Base-by-base conservation (phyloP, 805 yeast genomes). In the Maudiozyma pseudohumilis region DNA sequence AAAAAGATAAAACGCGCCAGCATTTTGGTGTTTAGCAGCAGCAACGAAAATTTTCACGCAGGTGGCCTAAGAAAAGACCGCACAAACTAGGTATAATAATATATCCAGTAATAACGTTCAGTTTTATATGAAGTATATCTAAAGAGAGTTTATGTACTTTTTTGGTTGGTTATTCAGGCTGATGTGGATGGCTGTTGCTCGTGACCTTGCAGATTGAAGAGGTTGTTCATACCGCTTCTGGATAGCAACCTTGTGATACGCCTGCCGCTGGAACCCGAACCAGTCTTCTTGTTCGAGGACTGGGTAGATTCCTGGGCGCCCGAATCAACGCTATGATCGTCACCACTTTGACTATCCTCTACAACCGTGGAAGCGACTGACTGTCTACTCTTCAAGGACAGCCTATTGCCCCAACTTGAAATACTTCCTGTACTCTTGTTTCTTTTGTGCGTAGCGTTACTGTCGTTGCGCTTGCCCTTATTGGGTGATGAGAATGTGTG, bases 201-300 rank as follows among this genome's bases (percentile, higher is more conserved):
- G 35, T 52, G 56, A 39, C 48, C 49, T 24, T 52, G 55, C 11
- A 46, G 38, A 26, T 48, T 52, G 40, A 52, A 52, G 17, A 53
- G 28, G 22, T 44, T 50, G 35, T 52, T 53, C 50, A 52, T 49
- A 7, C 51, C 50, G 22, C 50, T 48, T 39, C 47, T 50, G 7
- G 60, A 52, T 8, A 53, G 36, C 15, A 53, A 39, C 25, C 45
- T 45, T 12, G 59, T 52, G 51, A 55, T 45, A 26, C 53, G 45
- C 26, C 57, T 44, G 4, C 55, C 50, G 12, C 34, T 29, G 6
- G 26, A 20, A 12, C 26, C 26, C 5, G 32, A 29, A 5, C 31
- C 31, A 6, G 32, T 29, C 24, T 29, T 29, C 15, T 29, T 29
- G 7, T 16, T 15, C 15, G 23, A 5, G 5, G 34, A n/a, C 5